Conservation (phyloP, 2,329 filamentous ascomycete genomes). For the Fusarium udum region DNA sequence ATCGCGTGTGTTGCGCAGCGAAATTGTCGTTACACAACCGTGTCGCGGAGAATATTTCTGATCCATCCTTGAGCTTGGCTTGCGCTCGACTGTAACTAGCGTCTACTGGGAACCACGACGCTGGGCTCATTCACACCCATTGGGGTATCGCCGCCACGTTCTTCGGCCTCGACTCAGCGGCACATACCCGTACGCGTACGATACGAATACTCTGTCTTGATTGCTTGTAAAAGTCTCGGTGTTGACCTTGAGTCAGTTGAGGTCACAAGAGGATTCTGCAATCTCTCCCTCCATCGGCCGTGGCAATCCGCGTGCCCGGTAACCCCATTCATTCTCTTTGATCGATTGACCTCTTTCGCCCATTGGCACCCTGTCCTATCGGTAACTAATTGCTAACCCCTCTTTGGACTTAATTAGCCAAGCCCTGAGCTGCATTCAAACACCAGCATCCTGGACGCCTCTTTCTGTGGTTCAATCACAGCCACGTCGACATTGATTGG, state of each 20-base stretch:
- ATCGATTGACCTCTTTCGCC: conserved; percentile 33
- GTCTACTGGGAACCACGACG: conserved; percentile 45
- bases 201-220: conserved; percentile 20
- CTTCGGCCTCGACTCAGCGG: conserved; percentile 36
- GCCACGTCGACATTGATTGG: conserved; percentile 43
- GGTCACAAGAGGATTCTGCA: conserved; percentile 43
- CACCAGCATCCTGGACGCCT: conserved; percentile 41
- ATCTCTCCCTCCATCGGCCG: conserved; percentile 39
- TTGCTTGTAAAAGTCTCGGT: conserved; percentile 34
- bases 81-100: conserved; percentile 46
- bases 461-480: conserved; percentile 36
- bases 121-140: conserved; percentile 45
- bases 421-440: conserved; percentile 43
- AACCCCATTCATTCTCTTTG: conserved; percentile 38
- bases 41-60: conserved; percentile 46
- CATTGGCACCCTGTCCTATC: conserved; percentile 42
- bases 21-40: conserved; percentile 43
- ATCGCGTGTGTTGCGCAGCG: conserved; percentile 41
- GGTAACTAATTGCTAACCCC: conserved; percentile 42
- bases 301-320: conserved; percentile 42
- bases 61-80: conserved; percentile 44
- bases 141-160: conserved; percentile 44
- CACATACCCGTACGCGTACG: background rate
- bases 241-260: conserved; percentile 40
- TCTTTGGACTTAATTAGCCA: conserved; percentile 41